Base-by-base conservation (phyloP, 1,284 basidiomycete genomes). In the Peniophora sp. region DNA sequence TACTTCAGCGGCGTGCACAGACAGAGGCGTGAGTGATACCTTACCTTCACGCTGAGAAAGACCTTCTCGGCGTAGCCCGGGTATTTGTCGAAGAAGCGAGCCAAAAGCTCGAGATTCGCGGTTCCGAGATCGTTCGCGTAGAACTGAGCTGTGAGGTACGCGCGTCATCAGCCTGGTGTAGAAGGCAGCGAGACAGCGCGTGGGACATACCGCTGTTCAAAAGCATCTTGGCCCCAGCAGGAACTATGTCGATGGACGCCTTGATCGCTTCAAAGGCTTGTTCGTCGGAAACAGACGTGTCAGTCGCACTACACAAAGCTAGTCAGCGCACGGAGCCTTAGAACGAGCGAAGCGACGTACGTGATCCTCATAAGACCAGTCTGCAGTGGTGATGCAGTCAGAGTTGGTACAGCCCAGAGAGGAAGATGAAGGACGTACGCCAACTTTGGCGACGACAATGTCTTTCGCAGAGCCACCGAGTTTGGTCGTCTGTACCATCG, bases 191-290 rank as follows among this genome's bases (percentile, higher is more conserved):
- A 10, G 34, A n/a, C 10, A 10, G 34, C 34, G n/a, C n/a, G 34
- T 10, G 34, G 45, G 8, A 24, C 36, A 24, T 34, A 54, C 49
- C 48, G 34, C 23, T 45, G 27, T 50, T 51, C 34, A 55, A 27
- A 36, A 71, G 51, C 59, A 66, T 63, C 52, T 70, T 78, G 35
- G 68, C 55, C 14, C 64, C 68, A 0, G 60, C 47, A 8, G 69
- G 69, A 14, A 70, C 63, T 0, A 75, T 72, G 15, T 74, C 70
- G 48, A 83, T 66, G 8, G 72, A 72, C 10, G 78, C 73, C 57
- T 75, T 78, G 66, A 83, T 77, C 3, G 74, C 66, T 18, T 68
- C 70, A 50, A 83, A 81, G 9, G 71, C 70, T 17, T 71, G 64
- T 47, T 75, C 70, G 24, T 83, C 76, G 1, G 73, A 59, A 1